Evolutionary conservation across 805 yeast species (phyloP), one percentile per base, ranked within the genome.

Genomic region (Jamesozyma hellenica): DNA sequence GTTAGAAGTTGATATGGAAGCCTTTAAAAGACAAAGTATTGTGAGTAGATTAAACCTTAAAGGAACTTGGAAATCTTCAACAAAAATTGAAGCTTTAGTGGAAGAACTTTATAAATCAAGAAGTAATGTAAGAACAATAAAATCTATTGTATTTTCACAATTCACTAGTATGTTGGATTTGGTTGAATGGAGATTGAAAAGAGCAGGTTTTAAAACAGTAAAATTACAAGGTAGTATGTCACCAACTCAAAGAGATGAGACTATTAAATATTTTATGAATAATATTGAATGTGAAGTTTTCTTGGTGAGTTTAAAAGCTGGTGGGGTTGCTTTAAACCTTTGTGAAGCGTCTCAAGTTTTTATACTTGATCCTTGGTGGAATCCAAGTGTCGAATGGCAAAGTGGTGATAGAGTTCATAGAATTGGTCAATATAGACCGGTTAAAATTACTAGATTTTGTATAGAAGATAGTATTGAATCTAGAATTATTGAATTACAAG

Each of bases 291-390:
- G 90, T 30, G 98, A 92, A 60, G 94, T 92, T 8, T 92, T 92
- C 56, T 63, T 92, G 46, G 98, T 92, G 8, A 86, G 96, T 28
- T 71, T 92, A 52, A 92, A 92, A 56, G 99, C 99, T 0, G 99
- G 99, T 49, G 99, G 99, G 64, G 98, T 92, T 32, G 98, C 98
- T 0, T 69, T 92, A 48, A 92, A 92, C 58, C 68, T 92, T 47
- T 90, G 96, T 55, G 99, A 94, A 54, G 97, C 98, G 0, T 87
- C 94, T 2, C 97, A 90, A 54, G 97, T 92, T 35, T 92, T 92
- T 50, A 71, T 92, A 34, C 69, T 92, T 68, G 99, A 92, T 53
- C 97, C 97, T 28, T 92, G 98, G 98, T 92, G 98, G 97, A 94
- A 92, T 58, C 97, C 97, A 1, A 82, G 94, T 49, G 92, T 90